Evolutionary conservation across 345 rosid species (phyloP), one percentile per base, ranked within the genome.

Genomic region (Cochlearia excelsa): DNA sequence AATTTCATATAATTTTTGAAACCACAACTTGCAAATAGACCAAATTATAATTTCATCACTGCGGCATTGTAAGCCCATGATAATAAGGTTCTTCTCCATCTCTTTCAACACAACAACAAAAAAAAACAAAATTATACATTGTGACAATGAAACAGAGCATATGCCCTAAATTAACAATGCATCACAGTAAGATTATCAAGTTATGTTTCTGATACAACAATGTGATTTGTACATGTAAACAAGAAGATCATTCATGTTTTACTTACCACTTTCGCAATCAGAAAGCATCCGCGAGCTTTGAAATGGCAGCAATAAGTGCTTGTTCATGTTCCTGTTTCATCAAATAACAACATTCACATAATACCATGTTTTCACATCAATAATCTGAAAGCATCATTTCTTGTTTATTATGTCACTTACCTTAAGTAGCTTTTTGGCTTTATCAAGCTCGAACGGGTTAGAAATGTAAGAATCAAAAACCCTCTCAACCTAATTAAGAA

Each of bases 251-350:
- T 60, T 46, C 48, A 69, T 57, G 59, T 34, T 33, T 54, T 16
- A 16, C 63, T 72, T 93, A 93, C 99, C 99, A 51, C 92, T 93
- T 75, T 89, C 97, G 31, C 74, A 86, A 65, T 84, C 95, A 58
- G 96, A 89, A 89, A 35, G 92, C 87, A 74, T 89, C 97, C 5
- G 91, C 88, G 47, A 93, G 88, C 82, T 84, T 81, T 39, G 95
- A 82, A 63, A 93, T 87, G 37, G 97, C 97, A 45, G 84, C 84
- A 9, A 87, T 45, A 27, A 93, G 88, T 10, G 97, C 90, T 52
- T 79, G 95, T 69, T 93, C 99, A 68, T 93, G 99, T 34, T 93
- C 99, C 99, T 93, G 88, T 75, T 75, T 48, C 35, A 63, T 60
- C 48, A 66, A 51, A 59, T 23, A 45, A 52, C 45, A 42, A 0